These are phyloP conservation scores for Phanerodontia chrysosporium DNA, from an alignment of 768 basidiomycete species.

Conservation along the genomic window DNA sequence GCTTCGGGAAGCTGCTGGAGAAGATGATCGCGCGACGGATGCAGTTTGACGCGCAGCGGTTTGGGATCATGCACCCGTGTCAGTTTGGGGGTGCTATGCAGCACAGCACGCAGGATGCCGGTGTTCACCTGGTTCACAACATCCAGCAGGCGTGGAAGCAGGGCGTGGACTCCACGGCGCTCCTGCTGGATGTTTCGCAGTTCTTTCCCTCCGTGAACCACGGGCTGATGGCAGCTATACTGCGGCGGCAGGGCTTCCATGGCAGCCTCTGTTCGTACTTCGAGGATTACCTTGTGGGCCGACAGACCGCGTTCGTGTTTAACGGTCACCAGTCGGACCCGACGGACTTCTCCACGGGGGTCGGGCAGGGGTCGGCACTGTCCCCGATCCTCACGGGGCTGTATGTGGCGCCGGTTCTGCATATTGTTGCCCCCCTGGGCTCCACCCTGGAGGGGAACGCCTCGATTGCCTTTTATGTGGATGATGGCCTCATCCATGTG, in stretches of 20 bases:
- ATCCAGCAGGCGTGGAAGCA: conserved; percentile 6
- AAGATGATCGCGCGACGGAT: conserved; percentile 16
- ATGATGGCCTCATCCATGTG: conserved; percentile 12
- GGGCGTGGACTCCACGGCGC: conserved; percentile 5
- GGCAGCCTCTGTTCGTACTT: conserved; percentile 9
- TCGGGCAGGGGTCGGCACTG: conserved; percentile 15
- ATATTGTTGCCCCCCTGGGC: background rate
- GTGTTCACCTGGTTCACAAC: conserved; percentile 12
- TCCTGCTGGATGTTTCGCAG: conserved; percentile 18
- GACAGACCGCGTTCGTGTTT: conserved; percentile 11
- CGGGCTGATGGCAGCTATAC: conserved; percentile 3
- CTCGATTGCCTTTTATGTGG: conserved; percentile 13
- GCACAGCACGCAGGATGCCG: conserved; percentile 18
- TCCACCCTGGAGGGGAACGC: background rate
- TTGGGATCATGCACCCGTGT: conserved; percentile 13
- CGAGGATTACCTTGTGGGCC: conserved; percentile 6
- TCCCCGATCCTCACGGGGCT: conserved; percentile 15
- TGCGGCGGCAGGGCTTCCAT: conserved; percentile 12
- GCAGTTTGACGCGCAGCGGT: conserved; percentile 16
- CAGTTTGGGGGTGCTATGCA: conserved; percentile 20
- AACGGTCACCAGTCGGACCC: background rate
- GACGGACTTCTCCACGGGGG: conserved; percentile 1
- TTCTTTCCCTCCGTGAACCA: conserved; percentile 21
- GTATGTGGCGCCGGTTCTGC: conserved; percentile 11
- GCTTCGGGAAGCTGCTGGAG: conserved; percentile 21